Evolutionary conservation across 73 alveolate genomes (phyloP), one percentile per base, ranked within the genome.

Genomic region (Tetrahymena malaccensis): DNA sequence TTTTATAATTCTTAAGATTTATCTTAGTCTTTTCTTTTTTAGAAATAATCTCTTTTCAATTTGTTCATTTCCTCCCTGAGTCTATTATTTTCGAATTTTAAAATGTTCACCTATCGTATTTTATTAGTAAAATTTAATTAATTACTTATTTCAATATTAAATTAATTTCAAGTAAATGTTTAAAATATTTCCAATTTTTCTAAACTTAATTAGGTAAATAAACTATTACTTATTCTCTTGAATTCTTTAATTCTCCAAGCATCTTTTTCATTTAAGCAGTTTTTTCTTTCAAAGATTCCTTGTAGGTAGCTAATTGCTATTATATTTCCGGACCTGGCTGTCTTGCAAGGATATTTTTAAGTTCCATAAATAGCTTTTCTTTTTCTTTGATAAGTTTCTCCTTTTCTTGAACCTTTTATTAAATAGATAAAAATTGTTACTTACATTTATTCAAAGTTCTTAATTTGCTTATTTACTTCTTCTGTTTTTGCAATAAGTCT

Each of bases 301-400:
- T 98, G 98, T 98, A 99, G 44, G 97, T 96, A 22, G 99, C 96
- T 38, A 99, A 98, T 96, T 99, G 99, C 94, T 99, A 99, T 22
- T 99, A 99, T 93, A 99, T 99, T 96, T 99, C 99, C 25, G 99
- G 99, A 21, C 99, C 99, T 50, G 99, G 99, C 96, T 99, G 99
- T 98, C 99, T 97, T 33, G 99, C 99, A 34, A 99, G 98, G 94
- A 99, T 99, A 97, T 99, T 99, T 95, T 99, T 99, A 50, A 99
- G 98, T 97, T 99, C 99, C 89, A 99, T 99, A 94, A 99, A 99
- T 43, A 99, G 99, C 96, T 99, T 99, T 96, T 99, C 99, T 96
- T 99, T 99, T 97, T 99, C 99, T 96, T 99, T 99, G 56, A 99
- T 99, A 50, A 99, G 97, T 83, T 98, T 98, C 96, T 99, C 99